phyloP scores from a whole-genome alignment of 306 rosid species.

The Castanea mollissima region DNA sequence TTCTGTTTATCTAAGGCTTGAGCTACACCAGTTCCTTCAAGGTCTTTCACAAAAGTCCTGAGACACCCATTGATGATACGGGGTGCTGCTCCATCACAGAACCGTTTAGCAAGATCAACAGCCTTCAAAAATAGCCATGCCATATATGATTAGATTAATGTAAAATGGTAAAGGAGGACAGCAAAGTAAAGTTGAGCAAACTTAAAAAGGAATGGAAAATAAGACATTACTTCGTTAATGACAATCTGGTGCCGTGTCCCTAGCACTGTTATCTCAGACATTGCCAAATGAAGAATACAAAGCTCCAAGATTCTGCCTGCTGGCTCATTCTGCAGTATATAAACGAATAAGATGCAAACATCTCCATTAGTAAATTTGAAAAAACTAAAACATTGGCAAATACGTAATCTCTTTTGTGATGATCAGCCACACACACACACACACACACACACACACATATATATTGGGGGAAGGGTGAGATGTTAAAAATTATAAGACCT shows the following conservation, averaged over 20 bases:
- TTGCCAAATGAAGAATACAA: conserved; percentile 90
- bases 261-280: conserved; percentile 74
- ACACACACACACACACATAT: no score
- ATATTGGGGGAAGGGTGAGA: background rate
- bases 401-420: background rate
- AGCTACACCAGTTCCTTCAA: conserved; percentile 30
- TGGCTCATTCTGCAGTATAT: conserved; percentile 54
- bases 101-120: conserved; percentile 91
- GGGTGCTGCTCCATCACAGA: conserved; percentile 93
- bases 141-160: background rate
- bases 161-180: background rate
- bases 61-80: conserved; percentile 92
- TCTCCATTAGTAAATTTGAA: background rate
- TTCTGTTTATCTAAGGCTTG: conserved; percentile 20
- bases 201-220: background rate
- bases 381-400: background rate
- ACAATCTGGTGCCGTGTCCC: conserved; percentile 80
- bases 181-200: background rate
- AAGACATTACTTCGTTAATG: conserved; percentile 68
- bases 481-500: background rate
- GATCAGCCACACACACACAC: background rate
- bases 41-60: conserved; percentile 56
- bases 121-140: conserved; percentile 52
- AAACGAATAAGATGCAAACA: background rate
- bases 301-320: conserved; percentile 86